Evolutionary conservation across 2,329 filamentous ascomycete genomes (phyloP), one percentile per base, ranked within the genome.

Genomic region (Fusarium longipes): DNA sequence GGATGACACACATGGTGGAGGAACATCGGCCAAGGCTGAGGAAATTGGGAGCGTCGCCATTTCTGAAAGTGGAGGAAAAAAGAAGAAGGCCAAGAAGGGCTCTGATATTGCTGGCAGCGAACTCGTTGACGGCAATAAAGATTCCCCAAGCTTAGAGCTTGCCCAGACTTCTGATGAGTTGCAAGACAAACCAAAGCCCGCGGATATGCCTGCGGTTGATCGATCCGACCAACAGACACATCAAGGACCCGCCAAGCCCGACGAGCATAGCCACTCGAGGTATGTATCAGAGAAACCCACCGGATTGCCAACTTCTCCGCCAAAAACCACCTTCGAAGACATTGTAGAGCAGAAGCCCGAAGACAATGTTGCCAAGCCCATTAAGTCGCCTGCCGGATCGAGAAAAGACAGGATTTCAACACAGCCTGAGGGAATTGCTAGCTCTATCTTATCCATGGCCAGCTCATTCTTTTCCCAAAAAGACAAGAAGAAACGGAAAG

Each of bases 401-500:
- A 49, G 10, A 14, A 50, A 44, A 45, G 17, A 42, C 18, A 32
- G 36, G 17, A 15, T 27, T 29, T 38, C 61, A 27, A 38, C 57
- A 18, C 47, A 59, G 38, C 59, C 66, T 38, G 66, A 67, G 11
- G 54, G 67, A 25, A 49, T 47, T 39, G 32, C 63, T 6, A 20
- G 18, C 24, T 54, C 54, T 10, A 25, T 30, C 7, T 49, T 62
- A 24, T 66, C 51, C 8, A 49, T 47, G 39, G 32, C 63, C 10
- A 24, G 18, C 22, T 54, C 54, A 11, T 25, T 30, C 12, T 49
- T 62, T 29, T 66, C 51, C 9, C 73, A 73, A 39, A 72, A 69
- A 32, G 66, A 65, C 24, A 63, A 64, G 52, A 72, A 73, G 38
- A 69, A 70, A 58, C 51, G 66, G 59, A 69, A 70, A 58, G 57